These are phyloP conservation scores for Boletus vermiculosoides DNA, from an alignment of 768 basidiomycete genomes.

Conservation along the genomic window DNA sequence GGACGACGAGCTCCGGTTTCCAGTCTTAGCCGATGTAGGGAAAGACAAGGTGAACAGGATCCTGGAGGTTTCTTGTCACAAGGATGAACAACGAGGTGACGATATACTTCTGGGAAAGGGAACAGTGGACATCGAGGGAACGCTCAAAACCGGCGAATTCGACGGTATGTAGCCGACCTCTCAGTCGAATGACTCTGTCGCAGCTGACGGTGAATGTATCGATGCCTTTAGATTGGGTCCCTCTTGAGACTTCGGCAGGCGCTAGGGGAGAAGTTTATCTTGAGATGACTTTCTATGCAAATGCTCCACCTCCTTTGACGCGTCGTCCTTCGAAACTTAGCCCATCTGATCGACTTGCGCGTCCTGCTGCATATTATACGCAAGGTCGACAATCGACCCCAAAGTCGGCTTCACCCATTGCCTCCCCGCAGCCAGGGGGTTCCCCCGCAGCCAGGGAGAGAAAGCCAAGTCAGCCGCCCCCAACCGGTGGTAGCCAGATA, in stretches of 20 bases:
- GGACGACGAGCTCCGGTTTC: constrained; percentile 85
- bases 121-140: constrained; percentile 71
- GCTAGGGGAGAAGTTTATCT: constrained; percentile 84
- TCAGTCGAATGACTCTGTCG: background rate
- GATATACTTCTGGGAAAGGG: constrained; percentile 76
- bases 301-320: constrained; percentile 53
- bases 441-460: constrained; percentile 11
- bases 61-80: constrained; percentile 74
- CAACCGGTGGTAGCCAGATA: constrained; percentile 7
- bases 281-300: constrained; percentile 91
- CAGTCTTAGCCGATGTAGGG: constrained; percentile 59
- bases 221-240: constrained; percentile 63
- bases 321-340: constrained; percentile 54
- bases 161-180: constrained; percentile 64
- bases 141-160: constrained; percentile 82
- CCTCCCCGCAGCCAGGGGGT: constrained; percentile 15
- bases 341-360: constrained; percentile 50
- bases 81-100: constrained; percentile 70
- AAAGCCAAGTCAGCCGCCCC: constrained; percentile 6
- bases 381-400: constrained; percentile 22
- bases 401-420: constrained; percentile 9
- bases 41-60: constrained; percentile 47
- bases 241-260: constrained; percentile 55
- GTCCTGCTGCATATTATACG: constrained; percentile 33
- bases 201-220: constrained; percentile 4